phyloP scores from a whole-genome alignment of 257 asterid genomes.

The Solanum ahanhuiri region DNA sequence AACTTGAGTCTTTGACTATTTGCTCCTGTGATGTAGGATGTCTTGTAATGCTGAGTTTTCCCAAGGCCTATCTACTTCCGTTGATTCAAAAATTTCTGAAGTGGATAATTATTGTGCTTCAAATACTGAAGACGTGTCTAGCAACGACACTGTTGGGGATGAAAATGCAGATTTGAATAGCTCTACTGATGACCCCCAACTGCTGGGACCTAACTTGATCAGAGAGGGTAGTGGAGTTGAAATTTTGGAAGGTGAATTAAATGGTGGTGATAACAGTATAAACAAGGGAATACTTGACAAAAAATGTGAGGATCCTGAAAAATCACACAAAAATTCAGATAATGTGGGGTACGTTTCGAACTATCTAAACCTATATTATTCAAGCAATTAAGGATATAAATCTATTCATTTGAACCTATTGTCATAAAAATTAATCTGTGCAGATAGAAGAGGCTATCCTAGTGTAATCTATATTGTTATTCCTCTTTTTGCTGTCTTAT shows the following conservation, averaged over 20 bases:
- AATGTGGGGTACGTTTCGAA: not conserved
- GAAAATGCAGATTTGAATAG: conserved; percentile 20
- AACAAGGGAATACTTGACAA: not conserved
- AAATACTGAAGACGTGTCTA: conserved; percentile 12
- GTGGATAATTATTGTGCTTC: conserved; percentile 14
- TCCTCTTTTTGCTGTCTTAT: not conserved
- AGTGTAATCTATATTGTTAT: not conserved
- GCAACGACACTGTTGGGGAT: conserved; percentile 15
- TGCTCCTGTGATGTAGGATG: not conserved
- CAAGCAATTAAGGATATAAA: not conserved
- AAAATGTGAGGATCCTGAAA: not conserved
- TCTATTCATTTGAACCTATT: no score
- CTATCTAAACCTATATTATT: not conserved
- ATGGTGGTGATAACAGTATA: conserved; percentile 5
- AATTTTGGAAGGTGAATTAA: conserved; percentile 18
- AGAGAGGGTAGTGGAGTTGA: conserved; percentile 15
- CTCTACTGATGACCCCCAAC: conserved; percentile 10
- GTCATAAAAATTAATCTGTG: not conserved
- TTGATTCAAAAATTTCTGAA: conserved; percentile 25
- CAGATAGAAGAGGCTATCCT: not conserved
- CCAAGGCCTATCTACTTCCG: conserved; percentile 13
- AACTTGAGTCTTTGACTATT: not conserved
- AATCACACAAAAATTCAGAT: not conserved
- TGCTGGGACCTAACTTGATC: conserved; percentile 12
- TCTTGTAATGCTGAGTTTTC: conserved; percentile 5